phyloP scores from a whole-genome alignment of 352 stramenopile species.

The Phytophthora megakarya region DNA sequence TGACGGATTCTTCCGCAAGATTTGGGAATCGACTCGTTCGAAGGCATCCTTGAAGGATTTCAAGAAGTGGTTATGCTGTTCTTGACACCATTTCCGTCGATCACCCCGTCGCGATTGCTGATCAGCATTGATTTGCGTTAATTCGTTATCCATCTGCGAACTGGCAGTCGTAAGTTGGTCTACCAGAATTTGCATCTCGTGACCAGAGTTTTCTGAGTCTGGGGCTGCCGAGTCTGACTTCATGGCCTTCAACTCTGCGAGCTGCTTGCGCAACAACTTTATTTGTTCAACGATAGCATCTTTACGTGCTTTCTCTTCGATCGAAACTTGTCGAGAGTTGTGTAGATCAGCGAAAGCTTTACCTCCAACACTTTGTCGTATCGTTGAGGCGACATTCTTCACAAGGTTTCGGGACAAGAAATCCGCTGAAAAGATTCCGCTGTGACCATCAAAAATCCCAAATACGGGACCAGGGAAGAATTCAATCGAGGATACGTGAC shows the following conservation, averaged over 20 bases:
- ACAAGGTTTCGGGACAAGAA: slow-evolving; percentile 53
- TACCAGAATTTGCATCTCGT: slow-evolving; percentile 21
- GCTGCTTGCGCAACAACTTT: slow-evolving; percentile 35
- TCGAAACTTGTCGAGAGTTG: slow-evolving; percentile 17
- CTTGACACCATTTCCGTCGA: slow-evolving; percentile 32
- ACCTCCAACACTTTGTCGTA: slow-evolving; percentile 39
- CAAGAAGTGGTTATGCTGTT: slow-evolving; percentile 38
- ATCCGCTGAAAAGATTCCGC: slow-evolving; percentile 54
- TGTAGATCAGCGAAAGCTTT: slow-evolving; percentile 31
- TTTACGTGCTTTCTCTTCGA: slow-evolving; percentile 31
- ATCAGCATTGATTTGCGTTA: slow-evolving; percentile 43
- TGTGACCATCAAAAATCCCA: slow-evolving; percentile 67
- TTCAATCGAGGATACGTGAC: slow-evolving; percentile 32
- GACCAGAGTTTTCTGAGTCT: not conserved
- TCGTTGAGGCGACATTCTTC: slow-evolving; percentile 32
- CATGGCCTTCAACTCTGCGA: slow-evolving; percentile 31
- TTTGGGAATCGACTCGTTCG: slow-evolving; percentile 41
- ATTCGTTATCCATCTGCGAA: slow-evolving; percentile 32
- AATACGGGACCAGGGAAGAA: slow-evolving; percentile 58
- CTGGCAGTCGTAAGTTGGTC: slow-evolving; percentile 35
- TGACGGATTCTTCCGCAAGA: slow-evolving; percentile 50
- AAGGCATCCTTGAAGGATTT: slow-evolving; percentile 47
- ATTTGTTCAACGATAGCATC: slow-evolving; percentile 38
- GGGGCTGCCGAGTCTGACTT: not conserved
- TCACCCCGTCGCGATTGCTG: slow-evolving; percentile 26